Evolutionary conservation across 1,284 basidiomycete species (phyloP), one percentile per base, ranked within the genome.

Genomic region (Pisolithus thermaeus): DNA sequence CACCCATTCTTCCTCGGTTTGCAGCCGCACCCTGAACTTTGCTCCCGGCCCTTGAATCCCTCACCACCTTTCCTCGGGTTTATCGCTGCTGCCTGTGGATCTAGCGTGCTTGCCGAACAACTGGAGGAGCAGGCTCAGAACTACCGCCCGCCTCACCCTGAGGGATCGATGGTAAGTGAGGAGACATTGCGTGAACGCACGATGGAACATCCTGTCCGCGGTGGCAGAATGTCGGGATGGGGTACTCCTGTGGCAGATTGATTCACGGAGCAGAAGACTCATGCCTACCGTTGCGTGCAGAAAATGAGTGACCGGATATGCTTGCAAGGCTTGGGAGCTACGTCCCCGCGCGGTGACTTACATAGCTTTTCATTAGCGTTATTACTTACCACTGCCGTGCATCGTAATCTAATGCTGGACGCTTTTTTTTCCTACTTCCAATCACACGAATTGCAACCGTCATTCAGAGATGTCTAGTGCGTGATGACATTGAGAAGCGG

Each of bases 11-110:
- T 96, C 70, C 77, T 97, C 51, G 97, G 85, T 41, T 78, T 99
- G 52, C 96, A 99, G 74, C 93, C 97, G 0, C 96, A 99, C 65
- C 96, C 96, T 3, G 96, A 99, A 70, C 96, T 99, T 74, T 98
- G 95, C 74, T 96, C 96, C 20, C 86, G 96, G n/a, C 96, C 96
- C 2, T 77, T 99, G 48, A 99, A 99, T 74, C 97, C 96, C 0
- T 97, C 93, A 0, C 96, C 96, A 3, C 89, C 94, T 0, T 99
- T 97, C 84, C 85, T 99, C 36, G 97, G 97, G 14, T 89, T 99
- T 65, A 81, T 99, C 40, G 87, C 96, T 3, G 94, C 97, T 0
- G 77, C 96, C 0, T 87, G 84, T 38, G 66, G 52, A 4, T 37
- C 61, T 4, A 52, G 66, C 1, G 78, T 87, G 1, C 77, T 99